These are phyloP conservation scores for Orbilia ellipsospora DNA, from an alignment of 2,329 filamentous ascomycete genomes.

Conservation along the genomic window DNA sequence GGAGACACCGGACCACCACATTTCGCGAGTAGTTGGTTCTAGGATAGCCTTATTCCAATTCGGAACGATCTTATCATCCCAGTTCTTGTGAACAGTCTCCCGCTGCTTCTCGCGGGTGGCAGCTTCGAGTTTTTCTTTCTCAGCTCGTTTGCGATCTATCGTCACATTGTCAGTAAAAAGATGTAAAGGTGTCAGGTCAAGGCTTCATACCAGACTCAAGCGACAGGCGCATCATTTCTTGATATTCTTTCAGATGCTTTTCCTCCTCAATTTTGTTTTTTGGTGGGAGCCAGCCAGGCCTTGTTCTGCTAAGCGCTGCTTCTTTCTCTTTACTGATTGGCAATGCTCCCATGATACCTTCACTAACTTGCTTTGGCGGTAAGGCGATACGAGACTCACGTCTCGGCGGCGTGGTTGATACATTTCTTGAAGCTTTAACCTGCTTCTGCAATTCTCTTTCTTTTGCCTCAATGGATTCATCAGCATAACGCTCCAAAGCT, in stretches of 20 bases:
- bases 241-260: constrained; percentile 85
- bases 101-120: constrained; percentile 64
- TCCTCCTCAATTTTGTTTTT: constrained; percentile 92
- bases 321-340: constrained; percentile 89
- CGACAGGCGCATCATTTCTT: constrained; percentile 77
- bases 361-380: constrained; percentile 69
- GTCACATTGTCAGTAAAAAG: constrained; percentile 15
- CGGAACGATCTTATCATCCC: constrained; percentile 80
- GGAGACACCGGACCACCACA: constrained; percentile 85
- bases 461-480: constrained; percentile 67
- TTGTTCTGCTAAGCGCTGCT: constrained; percentile 80
- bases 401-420: constrained; percentile 37
- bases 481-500: constrained; percentile 81
- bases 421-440: constrained; percentile 57
- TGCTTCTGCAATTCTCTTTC: constrained; percentile 66
- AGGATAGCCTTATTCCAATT: constrained; percentile 78
- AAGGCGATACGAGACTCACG: constrained; percentile 49
- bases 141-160: constrained; percentile 62
- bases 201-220: constrained; percentile 64
- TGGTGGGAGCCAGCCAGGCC: constrained; percentile 85
- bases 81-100: constrained; percentile 69
- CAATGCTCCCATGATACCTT: constrained; percentile 80
- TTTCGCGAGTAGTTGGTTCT: constrained; percentile 75
- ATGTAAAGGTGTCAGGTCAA: background rate
- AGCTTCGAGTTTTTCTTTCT: constrained; percentile 63